Base-by-base conservation (phyloP, 331 rosid species). In the Saraca asoca region DNA sequence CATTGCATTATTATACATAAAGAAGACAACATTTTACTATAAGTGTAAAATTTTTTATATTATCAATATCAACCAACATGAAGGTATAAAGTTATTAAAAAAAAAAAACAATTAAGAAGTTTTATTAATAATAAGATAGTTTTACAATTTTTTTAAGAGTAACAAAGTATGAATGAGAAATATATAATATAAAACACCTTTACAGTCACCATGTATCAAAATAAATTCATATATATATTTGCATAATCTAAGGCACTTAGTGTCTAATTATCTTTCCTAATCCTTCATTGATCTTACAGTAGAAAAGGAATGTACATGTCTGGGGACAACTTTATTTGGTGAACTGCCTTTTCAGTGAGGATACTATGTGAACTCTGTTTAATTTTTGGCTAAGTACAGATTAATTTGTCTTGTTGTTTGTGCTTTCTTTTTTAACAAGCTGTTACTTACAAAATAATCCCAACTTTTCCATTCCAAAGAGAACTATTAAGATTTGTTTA, bases 381-480 rank as follows among this genome's bases (percentile, higher is more conserved):
- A 74, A 65, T 68, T 72, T 56, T 76, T 33, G 58, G 60, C 69
- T 74, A 82, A 89, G 91, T 84, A 78, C 83, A 72, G 12, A 49
- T 63, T 68, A 72, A 78, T 85, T 84, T 74, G 86, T 84, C 91
- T 82, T 82, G 91, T 84, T 84, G 87, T 85, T 82, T 84, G 96
- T 77, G 86, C 76, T 74, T 68, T 77, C 48, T 75, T 52, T 71
- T 75, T 78, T 74, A 53, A 76, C 73, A 72, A 66, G 61, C 71
- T 62, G 56, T 53, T 80, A 69, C 70, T 69, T 45, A 12, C 73
- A 72, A 77, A 61, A 51, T 67, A 81, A 81, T 75, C 72, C 66
- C 60, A 49, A 14, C 57, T 64, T 81, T 64, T 75, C 41, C 73
- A 71, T 76, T 72, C 75, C 31, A 38, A 70, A 82, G 80, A 86